phyloP scores from a whole-genome alignment of 2,329 filamentous ascomycete species.

The Pseudogymnoascus sp. region DNA sequence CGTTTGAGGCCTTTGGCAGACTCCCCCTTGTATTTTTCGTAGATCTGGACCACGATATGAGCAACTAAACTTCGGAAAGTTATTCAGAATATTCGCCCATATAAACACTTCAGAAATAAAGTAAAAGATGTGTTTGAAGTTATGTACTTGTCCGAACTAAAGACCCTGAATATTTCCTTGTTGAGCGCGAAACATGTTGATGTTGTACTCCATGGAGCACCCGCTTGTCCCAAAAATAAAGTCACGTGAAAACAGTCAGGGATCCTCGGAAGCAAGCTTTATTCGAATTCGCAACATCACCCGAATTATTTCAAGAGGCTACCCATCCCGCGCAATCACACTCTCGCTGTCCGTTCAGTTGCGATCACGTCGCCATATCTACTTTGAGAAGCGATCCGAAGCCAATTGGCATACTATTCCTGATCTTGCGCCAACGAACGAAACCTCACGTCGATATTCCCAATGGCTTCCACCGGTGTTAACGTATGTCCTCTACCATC shows the following conservation, averaged over 20 bases:
- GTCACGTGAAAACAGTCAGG: conserved; percentile 5
- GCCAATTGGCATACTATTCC: conserved; percentile 8
- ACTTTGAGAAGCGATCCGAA: neutral
- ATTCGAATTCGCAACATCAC: conserved; percentile 10
- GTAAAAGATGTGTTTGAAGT: neutral
- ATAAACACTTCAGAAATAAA: conserved; percentile 1
- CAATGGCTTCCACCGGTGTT: conserved; percentile 39
- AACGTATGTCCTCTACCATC: conserved; percentile 37
- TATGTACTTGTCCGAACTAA: neutral
- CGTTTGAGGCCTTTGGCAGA: conserved; percentile 7
- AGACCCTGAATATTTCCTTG: conserved; percentile 8
- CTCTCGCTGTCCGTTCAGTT: conserved; percentile 2
- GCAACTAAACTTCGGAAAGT: neutral
- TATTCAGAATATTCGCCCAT: neutral
- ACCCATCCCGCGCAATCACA: conserved; percentile 5
- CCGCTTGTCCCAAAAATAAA: conserved; percentile 9
- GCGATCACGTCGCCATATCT: conserved; percentile 6
- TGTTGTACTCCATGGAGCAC: conserved; percentile 1
- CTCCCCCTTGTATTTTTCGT: conserved; percentile 5
- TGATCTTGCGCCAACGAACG: conserved; percentile 7
- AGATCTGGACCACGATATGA: neutral
- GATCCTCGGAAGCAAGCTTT: conserved; percentile 11
- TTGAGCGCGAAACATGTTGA: conserved; percentile 4
- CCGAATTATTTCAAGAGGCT: conserved; percentile 9
- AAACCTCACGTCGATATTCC: conserved; percentile 10